These are phyloP conservation scores for Excoecaria agallocha DNA, from an alignment of 345 rosid genomes.

Conservation along the genomic window DNA sequence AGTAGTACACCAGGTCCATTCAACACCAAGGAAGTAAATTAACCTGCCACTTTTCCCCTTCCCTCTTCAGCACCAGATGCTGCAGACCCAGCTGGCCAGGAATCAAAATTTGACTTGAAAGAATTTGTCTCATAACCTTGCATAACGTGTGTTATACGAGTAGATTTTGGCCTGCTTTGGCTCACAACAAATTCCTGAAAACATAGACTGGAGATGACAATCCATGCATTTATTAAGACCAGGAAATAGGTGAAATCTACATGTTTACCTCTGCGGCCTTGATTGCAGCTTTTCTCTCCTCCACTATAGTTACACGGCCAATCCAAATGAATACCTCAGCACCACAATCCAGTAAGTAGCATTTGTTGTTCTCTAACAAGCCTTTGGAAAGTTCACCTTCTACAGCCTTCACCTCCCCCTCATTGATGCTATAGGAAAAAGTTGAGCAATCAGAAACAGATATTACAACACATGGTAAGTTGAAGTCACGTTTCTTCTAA, in stretches of 20 bases:
- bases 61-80: slow-evolving; percentile 87
- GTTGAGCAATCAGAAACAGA: slow-evolving; percentile 1
- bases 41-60: slow-evolving; percentile 99
- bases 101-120: slow-evolving; percentile 88
- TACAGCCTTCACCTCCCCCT: slow-evolving; percentile 53
- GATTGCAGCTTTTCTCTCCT: slow-evolving; percentile 87
- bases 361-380: slow-evolving; percentile 75
- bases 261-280: slow-evolving; percentile 80
- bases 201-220: slow-evolving; percentile 30
- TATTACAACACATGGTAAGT: neutral
- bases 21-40: slow-evolving; percentile 16
- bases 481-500: neutral
- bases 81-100: slow-evolving; percentile 90
- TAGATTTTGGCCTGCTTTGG: slow-evolving; percentile 86
- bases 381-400: slow-evolving; percentile 77
- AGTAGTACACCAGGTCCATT: slow-evolving; percentile 3
- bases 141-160: slow-evolving; percentile 68
- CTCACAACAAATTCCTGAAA: slow-evolving; percentile 70
- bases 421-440: slow-evolving; percentile 52
- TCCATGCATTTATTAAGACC: slow-evolving; percentile 7
- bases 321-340: slow-evolving; percentile 93
- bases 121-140: slow-evolving; percentile 94
- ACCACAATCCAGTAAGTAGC: slow-evolving; percentile 83
- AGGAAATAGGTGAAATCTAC: slow-evolving; percentile 9
- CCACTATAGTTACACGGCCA: slow-evolving; percentile 96